A percentile compares a stretch with the other conserved stretches of the same genome.
phyloP scores from a whole-genome alignment of 345 rosid species.

The Tarenaya hassleriana region DNA sequence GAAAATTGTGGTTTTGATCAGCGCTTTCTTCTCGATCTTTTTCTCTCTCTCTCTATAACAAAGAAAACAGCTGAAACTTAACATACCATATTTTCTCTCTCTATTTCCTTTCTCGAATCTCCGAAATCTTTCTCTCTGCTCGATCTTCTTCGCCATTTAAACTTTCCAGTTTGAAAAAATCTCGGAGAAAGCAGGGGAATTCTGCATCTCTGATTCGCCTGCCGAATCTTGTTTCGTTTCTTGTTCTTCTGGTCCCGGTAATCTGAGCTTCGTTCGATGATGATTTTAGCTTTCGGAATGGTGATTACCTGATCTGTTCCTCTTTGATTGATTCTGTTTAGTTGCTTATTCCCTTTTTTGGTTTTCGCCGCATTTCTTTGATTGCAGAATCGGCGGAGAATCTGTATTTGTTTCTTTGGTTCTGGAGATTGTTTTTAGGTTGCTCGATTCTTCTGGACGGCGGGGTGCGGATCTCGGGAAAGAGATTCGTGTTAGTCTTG shows the following conservation, averaged over 20 bases:
- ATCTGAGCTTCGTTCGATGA: conserved; percentile 16
- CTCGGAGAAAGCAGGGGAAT: neutral
- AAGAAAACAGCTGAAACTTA: conserved; percentile 7
- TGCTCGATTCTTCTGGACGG: neutral
- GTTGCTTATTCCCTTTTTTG: neutral
- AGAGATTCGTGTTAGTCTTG: conserved; percentile 5
- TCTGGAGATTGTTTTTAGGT: neutral
- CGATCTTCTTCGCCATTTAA: neutral
- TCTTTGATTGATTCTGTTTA: conserved; percentile 14
- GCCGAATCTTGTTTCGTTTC: too few relatives aligned
- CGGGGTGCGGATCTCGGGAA: conserved; percentile 5
- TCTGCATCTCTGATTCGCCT: neutral
- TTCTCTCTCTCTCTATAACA: conserved; percentile 15
- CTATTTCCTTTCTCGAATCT: neutral
- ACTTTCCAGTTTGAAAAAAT: neutral
- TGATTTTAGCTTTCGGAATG: neutral
- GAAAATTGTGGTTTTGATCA: too few relatives aligned
- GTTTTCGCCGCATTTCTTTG: neutral
- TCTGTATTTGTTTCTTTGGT: conserved; percentile 1
- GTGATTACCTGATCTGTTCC: neutral
- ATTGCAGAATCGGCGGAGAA: too few relatives aligned
- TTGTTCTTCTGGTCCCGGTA: neutral
- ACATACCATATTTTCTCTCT: neutral
- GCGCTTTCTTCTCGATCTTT: too few relatives aligned
- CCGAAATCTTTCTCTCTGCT: neutral